These are phyloP conservation scores for Neurospora discreta DNA, from an alignment of 495 filamentous ascomycete species.

Conservation along the genomic window DNA sequence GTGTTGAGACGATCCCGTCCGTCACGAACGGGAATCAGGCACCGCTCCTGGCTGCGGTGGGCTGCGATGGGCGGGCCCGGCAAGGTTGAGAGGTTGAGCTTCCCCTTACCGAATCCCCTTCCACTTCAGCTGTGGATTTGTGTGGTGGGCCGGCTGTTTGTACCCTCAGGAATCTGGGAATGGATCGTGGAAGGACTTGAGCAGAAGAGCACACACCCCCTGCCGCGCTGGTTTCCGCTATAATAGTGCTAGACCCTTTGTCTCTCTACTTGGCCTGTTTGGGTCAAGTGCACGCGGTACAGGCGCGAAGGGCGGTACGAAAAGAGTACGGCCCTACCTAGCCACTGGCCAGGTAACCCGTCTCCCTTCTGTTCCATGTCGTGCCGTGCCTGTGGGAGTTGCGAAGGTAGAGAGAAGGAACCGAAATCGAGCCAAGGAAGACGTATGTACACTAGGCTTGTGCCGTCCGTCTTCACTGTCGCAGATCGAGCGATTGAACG, in stretches of 20 bases:
- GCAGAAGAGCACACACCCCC: not conserved
- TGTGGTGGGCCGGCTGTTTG: not conserved
- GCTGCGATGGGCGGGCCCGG: not conserved
- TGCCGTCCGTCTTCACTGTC: constrained; percentile 12
- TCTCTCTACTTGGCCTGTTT: not conserved
- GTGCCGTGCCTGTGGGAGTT: constrained; percentile 2
- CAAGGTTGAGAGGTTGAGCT: not conserved
- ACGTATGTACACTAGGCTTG: constrained; percentile 6
- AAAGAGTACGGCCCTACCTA: not conserved
- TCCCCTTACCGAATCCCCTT: not conserved
- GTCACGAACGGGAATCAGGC: not conserved
- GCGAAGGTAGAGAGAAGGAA: not conserved
- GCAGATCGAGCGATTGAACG: constrained; percentile 18
- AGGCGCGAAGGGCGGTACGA: not conserved
- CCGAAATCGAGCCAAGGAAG: constrained; percentile 1
- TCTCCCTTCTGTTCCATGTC: not conserved
- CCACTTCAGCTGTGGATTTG: not conserved
- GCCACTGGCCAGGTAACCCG: not conserved
- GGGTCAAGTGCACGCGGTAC: not conserved
- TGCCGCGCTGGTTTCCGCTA: not conserved
- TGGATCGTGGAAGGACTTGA: not conserved
- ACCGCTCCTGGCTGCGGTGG: not conserved
- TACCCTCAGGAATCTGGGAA: constrained; percentile 1
- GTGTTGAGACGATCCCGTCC: not conserved
- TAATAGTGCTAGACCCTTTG: not conserved